phyloP scores from a whole-genome alignment of 805 yeast genomes.

The Saturnispora besseyi region DNA sequence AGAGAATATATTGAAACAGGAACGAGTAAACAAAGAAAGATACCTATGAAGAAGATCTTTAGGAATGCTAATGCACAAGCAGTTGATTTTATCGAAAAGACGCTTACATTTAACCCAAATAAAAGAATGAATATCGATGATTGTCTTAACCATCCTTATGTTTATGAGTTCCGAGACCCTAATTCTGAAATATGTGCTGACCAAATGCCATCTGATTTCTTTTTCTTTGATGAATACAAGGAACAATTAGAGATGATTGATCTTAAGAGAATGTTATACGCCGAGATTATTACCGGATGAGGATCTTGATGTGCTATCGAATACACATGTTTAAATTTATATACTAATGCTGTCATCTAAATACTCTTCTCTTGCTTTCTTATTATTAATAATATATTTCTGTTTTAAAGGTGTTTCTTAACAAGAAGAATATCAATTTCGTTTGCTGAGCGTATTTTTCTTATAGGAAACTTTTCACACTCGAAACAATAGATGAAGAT shows the following conservation, averaged over 20 bases:
- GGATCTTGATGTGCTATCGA: neutral
- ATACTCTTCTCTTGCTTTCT: neutral
- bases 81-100: constrained; percentile 55
- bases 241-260: constrained; percentile 42
- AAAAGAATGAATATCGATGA: constrained; percentile 75
- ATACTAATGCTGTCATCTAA: neutral
- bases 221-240: constrained; percentile 45
- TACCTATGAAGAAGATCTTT: constrained; percentile 43
- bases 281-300: constrained; percentile 36
- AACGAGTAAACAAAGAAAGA: constrained; percentile 37
- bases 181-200: constrained; percentile 58
- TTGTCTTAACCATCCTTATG: constrained; percentile 76
- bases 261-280: constrained; percentile 42
- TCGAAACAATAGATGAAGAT: too few relatives aligned
- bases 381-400: too few relatives aligned
- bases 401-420: too few relatives aligned
- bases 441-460: too few relatives aligned
- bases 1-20: constrained; percentile 61
- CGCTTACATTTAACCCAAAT: constrained; percentile 74
- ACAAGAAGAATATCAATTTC: too few relatives aligned
- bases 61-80: constrained; percentile 41
- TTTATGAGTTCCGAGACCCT: constrained; percentile 58
- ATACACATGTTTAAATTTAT: neutral
- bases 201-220: constrained; percentile 46
- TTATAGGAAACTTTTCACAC: too few relatives aligned